Base-by-base conservation (phyloP, 2,329 filamentous ascomycete genomes). In the Allantophomopsis cytisporea region DNA sequence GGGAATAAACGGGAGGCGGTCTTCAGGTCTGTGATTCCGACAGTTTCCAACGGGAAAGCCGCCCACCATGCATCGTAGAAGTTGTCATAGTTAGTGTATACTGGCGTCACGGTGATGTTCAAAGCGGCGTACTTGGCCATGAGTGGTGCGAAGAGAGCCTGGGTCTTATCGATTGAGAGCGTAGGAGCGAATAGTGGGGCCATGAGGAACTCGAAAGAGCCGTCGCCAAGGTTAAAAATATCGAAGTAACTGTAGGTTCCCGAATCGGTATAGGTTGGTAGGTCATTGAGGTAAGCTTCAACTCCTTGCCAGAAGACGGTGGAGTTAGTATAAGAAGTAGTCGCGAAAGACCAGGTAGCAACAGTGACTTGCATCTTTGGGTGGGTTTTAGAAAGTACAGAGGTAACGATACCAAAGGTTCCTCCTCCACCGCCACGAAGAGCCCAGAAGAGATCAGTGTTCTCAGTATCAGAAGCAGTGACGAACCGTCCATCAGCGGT, bases 361-460 rank as follows among this genome's bases (percentile, higher is more conserved):
- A 63, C 69, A 1, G 62, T 59, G 3, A 66, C 58, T 0, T 54
- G 52, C 6, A 52, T 52, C 40, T 68, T 63, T 1, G 60, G 55
- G 50, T 75, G 61, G 1, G 66, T 62, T 43, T 68, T 69, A 32
- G 67, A 58, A 0, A 69, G 77, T 52, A 77, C 60, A 2, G 68
- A 71, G 13, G 65, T 53, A 2, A 79, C 70, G 2, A 78, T 60
- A 2, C 62, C 75, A 45, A 69, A 80, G 23, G 64, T 77, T 13
- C 73, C 71, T 10, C 65, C 31, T 3, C 76, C 75, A 0, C 76
- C 73, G 3, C 75, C 74, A 34, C 62, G 61, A 1, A 79, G 54
- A 2, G 76, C 77, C 76, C 75, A 82, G 58, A 73, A 80, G 1
- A 81, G 59, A 38, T 80, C 75, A 0, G 59, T 41, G 45, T 80